Conservation (phyloP, 768 basidiomycete genomes). For the Pulveroboletus sp. region DNA sequence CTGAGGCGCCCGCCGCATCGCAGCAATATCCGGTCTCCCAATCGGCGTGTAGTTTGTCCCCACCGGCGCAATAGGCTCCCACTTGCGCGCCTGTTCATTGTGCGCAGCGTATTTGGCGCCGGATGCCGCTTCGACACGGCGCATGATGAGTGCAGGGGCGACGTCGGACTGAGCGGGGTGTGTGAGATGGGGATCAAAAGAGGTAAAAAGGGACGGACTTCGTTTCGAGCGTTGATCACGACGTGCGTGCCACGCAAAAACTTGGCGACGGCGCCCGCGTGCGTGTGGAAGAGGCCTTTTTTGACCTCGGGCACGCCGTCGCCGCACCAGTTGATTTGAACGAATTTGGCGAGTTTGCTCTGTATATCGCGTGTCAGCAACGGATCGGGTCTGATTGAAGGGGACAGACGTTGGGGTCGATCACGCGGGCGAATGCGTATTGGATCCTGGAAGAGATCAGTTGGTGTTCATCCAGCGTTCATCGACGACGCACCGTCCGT, state of each 20-base stretch:
- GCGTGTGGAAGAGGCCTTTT: constrained; percentile 91
- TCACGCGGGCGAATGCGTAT: constrained; percentile 85
- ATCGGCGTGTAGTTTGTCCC: constrained; percentile 76
- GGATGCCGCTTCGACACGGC: constrained; percentile 82
- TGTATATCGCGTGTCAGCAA: constrained; percentile 28
- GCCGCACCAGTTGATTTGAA: constrained; percentile 97
- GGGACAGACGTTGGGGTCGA: constrained; percentile 73
- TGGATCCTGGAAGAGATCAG: constrained; percentile 62
- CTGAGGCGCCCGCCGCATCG: constrained; percentile 48
- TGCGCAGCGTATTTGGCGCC: constrained; percentile 90
- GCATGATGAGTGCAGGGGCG: constrained; percentile 74
- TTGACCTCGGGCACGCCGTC: constrained; percentile 91
- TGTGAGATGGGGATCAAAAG: background rate
- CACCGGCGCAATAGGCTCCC: constrained; percentile 79
- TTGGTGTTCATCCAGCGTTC: constrained; percentile 1
- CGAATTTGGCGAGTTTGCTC: constrained; percentile 86
- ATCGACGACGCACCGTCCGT: constrained; percentile 65
- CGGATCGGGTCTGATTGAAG: background rate
- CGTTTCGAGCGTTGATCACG: constrained; percentile 82
- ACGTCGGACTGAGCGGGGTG: constrained; percentile 64
- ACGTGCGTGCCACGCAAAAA: constrained; percentile 86
- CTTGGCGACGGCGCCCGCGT: constrained; percentile 74
- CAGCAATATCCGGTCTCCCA: constrained; percentile 68
- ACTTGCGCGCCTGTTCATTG: constrained; percentile 68
- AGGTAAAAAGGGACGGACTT: constrained; percentile 46